phyloP scores from a whole-genome alignment of 2,329 filamentous ascomycete genomes.

The Penicillium sp. region DNA sequence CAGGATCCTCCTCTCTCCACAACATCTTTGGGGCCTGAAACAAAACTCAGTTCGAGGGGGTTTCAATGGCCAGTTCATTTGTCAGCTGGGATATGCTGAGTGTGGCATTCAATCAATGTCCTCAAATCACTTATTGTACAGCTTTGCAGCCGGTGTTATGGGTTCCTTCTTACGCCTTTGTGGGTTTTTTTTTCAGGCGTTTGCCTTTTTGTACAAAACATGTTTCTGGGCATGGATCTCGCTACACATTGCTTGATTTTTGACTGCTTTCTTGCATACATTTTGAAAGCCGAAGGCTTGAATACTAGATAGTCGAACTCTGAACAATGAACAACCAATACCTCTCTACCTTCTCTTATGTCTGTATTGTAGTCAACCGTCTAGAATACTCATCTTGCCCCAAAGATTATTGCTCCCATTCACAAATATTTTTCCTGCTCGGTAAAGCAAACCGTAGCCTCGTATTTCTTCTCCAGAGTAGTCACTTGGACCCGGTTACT shows the following conservation, averaged over 20 bases:
- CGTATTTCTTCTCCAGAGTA: too few species aligned
- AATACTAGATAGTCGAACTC: background rate
- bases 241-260: background rate
- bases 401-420: too few species aligned
- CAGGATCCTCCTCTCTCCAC: slow-evolving; percentile 9
- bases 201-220: slow-evolving; percentile 17
- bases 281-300: background rate
- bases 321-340: background rate
- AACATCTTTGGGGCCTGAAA: background rate
- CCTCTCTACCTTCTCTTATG: background rate
- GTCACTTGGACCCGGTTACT: slow-evolving; percentile 12
- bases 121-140: slow-evolving; percentile 12
- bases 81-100: background rate
- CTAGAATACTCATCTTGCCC: background rate
- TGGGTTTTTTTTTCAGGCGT: slow-evolving; percentile 4
- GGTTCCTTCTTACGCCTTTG: background rate
- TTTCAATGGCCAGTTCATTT: background rate
- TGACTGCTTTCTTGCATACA: background rate
- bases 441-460: too few species aligned
- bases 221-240: background rate
- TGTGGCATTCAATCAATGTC: slow-evolving; percentile 6
- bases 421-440: too few species aligned
- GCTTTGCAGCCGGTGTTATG: slow-evolving; percentile 16
- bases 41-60: background rate
- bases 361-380: background rate